Percentiles rank a stretch among this genome's conserved stretches.
Conservation (phyloP, 2,329 filamentous ascomycete species). For the Colletotrichum australisinense region DNA sequence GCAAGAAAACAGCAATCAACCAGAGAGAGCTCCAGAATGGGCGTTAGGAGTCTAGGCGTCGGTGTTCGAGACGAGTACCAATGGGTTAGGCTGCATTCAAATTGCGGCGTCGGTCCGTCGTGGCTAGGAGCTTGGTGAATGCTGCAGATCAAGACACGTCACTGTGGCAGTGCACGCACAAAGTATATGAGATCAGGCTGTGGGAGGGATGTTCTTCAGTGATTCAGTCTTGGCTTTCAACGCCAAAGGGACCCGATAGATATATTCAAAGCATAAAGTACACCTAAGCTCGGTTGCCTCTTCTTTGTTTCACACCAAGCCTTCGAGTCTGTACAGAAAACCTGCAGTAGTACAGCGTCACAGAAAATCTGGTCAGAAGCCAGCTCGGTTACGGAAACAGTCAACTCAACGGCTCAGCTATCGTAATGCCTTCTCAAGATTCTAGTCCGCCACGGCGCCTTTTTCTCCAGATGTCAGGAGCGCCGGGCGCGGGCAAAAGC, state of each 20-base stretch:
- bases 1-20: not conserved
- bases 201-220: not conserved
- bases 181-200: not conserved
- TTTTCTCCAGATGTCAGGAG: conserved; percentile 49
- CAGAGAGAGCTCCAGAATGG: not conserved
- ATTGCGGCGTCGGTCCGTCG: not conserved
- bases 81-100: not conserved
- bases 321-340: too few relatives aligned
- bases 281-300: too few relatives aligned
- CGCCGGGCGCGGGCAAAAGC: conserved; percentile 53
- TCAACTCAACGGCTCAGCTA: not conserved
- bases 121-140: not conserved
- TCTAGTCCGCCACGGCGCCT: not conserved
- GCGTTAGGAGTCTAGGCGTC: not conserved
- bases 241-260: not conserved
- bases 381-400: too few relatives aligned
- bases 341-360: too few relatives aligned
- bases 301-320: too few relatives aligned
- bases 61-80: not conserved
- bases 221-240: not conserved
- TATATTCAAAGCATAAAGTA: not conserved
- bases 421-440: not conserved
- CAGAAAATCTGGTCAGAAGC: too few relatives aligned
- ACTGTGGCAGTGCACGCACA: not conserved
- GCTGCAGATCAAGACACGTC: not conserved